Conservation (phyloP, 2,329 filamentous ascomycete genomes). For the Aspergillus sp. region DNA sequence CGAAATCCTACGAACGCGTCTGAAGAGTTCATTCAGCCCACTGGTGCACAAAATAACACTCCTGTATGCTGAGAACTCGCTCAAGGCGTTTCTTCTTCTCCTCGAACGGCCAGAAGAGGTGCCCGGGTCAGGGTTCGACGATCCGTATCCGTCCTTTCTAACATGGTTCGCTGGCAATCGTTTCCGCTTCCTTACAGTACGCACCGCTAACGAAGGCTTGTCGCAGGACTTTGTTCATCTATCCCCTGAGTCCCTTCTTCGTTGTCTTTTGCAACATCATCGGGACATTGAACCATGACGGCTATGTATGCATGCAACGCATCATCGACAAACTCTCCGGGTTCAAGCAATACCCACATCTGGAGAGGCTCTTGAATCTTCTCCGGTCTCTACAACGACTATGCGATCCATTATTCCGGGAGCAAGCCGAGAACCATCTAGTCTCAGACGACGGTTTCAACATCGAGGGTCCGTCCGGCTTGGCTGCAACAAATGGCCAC, state of each 20-base stretch:
- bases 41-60: conserved; percentile 24
- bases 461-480: neutral
- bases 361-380: neutral
- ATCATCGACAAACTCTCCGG: neutral
- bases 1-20: conserved; percentile 25
- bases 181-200: neutral
- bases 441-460: neutral
- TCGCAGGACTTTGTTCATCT: conserved; percentile 9
- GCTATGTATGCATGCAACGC: neutral
- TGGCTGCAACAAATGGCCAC: neutral
- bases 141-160: conserved; percentile 17
- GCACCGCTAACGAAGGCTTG: neutral
- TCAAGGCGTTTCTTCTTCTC: conserved; percentile 15
- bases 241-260: conserved; percentile 13
- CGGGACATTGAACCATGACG: conserved; percentile 1
- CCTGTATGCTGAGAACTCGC: conserved; percentile 17
- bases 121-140: conserved; percentile 5
- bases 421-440: neutral
- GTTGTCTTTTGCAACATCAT: conserved; percentile 14
- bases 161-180: conserved; percentile 14
- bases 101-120: conserved; percentile 9
- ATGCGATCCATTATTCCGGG: conserved; percentile 2
- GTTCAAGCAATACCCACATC: conserved; percentile 2
- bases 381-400: conserved; percentile 3
- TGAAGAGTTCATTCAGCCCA: conserved; percentile 20